Evolutionary conservation across 192 early-diverging fungal genomes (phyloP), one percentile per base, ranked within the genome.

Genomic region (Coemansia umbellata): DNA sequence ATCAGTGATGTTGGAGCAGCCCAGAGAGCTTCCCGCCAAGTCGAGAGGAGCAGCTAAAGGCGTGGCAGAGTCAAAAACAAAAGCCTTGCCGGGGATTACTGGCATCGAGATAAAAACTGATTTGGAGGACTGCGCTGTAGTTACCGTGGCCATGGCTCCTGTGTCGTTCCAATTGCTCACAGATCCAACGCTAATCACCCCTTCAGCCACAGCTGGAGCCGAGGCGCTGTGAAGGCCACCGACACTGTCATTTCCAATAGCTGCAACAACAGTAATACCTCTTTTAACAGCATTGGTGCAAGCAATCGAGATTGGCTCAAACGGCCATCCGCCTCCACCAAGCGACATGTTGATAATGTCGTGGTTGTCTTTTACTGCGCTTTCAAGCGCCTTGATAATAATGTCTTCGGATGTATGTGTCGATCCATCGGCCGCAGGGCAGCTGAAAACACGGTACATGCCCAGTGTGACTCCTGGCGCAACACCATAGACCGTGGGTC

Each of bases 161-260:
- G 63, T 72, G 54, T 62, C 45, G 37, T 60, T 57, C 49, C 69
- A 51, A 24, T 65, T 72, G 26, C 68, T 80, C 4, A 84, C 50
- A 23, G 81, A 77, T 14, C 79, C 85, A 26, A 89, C 81, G 14
- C 72, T 72, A 4, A 87, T 47, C 23, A 79, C 83, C 42, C 80
- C 54, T 21, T 56, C 43, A 0, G 74, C 79, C 11, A 81, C 36
- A 1, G 77, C 72, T 8, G 83, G 83, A 1, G 74, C 51, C 8
- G 70, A 55, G 5, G 78, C 69, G 37, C 75, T 75, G 53, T 68
- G 83, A 9, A 85, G 24, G 9, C 85, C 86, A 33, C 60, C 63
- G 36, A 49, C 31, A 24, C 90, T 89, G 33, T 81, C 74, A 76
- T 94, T 92, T 10, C 92, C 92, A 35, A 77, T 75, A 10, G 87